Conservation (phyloP, 495 filamentous ascomycete species). For the Hypoxylon rickii region DNA sequence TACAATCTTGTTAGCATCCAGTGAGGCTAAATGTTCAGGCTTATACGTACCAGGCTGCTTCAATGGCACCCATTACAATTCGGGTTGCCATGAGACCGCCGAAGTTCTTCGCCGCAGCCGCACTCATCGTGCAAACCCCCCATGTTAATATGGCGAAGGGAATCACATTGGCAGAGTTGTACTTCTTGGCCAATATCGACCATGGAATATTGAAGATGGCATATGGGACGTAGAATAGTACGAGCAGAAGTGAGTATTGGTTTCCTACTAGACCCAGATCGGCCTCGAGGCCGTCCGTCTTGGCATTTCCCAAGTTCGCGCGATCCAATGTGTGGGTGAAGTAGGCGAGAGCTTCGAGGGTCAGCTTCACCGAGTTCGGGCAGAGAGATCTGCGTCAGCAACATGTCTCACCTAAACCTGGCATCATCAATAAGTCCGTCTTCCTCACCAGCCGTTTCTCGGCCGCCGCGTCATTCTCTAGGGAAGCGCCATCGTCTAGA, state of each 20-base stretch:
- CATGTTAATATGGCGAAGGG: constrained; percentile 34
- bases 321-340: constrained; percentile 39
- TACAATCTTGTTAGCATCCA: constrained; percentile 6
- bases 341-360: constrained; percentile 36
- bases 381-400: neutral
- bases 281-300: constrained; percentile 38
- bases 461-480: constrained; percentile 17
- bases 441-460: constrained; percentile 34
- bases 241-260: constrained; percentile 36
- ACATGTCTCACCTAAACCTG: constrained; percentile 25
- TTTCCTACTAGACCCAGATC: constrained; percentile 38
- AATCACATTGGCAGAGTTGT: constrained; percentile 29
- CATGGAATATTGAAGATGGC: constrained; percentile 26
- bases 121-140: constrained; percentile 46
- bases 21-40: neutral
- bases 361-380: neutral
- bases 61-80: constrained; percentile 58
- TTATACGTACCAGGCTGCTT: constrained; percentile 33
- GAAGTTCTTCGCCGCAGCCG: constrained; percentile 35
- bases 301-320: constrained; percentile 52
- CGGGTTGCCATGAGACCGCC: constrained; percentile 54
- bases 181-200: constrained; percentile 26
- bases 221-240: constrained; percentile 38
- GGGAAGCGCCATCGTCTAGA: neutral
- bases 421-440: constrained; percentile 40